A percentile compares a stretch with the other conserved stretches of the same genome.
These are phyloP conservation scores for Arthrinium puccinioides DNA, from an alignment of 2,329 filamentous ascomycete species.

Conservation along the genomic window DNA sequence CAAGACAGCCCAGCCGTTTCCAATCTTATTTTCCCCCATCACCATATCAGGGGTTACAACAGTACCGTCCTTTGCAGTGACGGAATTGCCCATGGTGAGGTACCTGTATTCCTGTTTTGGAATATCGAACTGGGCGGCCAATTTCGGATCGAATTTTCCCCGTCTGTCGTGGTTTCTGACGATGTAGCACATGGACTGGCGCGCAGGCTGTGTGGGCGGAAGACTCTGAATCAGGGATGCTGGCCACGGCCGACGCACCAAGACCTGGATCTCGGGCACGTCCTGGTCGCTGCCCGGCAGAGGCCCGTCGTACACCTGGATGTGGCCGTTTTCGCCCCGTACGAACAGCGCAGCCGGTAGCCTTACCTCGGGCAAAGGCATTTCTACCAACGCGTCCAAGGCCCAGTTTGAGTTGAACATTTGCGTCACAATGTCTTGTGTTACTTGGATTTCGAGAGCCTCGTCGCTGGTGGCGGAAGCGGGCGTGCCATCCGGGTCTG, in stretches of 20 bases:
- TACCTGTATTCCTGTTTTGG: conserved; percentile 45
- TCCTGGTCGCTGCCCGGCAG: conserved; percentile 41
- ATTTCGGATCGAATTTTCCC: conserved; percentile 68
- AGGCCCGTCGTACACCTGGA: conserved; percentile 66
- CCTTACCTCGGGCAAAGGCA: conserved; percentile 56
- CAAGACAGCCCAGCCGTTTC: conserved; percentile 69
- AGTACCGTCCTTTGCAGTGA: conserved; percentile 56
- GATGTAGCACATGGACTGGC: conserved; percentile 76
- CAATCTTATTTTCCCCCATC: conserved; percentile 57
- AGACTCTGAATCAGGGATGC: conserved; percentile 56
- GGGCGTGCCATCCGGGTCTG: no score
- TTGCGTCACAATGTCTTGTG: conserved; percentile 57
- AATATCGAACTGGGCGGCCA: conserved; percentile 60
- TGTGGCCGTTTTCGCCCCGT: conserved; percentile 53
- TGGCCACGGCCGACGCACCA: conserved; percentile 74
- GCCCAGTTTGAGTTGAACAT: conserved; percentile 79
- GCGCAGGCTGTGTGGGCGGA: conserved; percentile 59
- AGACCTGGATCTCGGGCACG: conserved; percentile 60
- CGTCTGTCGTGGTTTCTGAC: conserved; percentile 68
- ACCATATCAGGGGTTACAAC: conserved; percentile 84
- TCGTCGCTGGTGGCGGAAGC: conserved; percentile 13
- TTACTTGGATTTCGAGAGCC: conserved; percentile 38
- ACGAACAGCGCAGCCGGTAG: conserved; percentile 66
- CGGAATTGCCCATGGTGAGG: conserved; percentile 56
- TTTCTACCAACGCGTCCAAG: conserved; percentile 62